Evolutionary conservation across 768 basidiomycete species (phyloP).

Genomic region (Auricularia sp.): DNA sequence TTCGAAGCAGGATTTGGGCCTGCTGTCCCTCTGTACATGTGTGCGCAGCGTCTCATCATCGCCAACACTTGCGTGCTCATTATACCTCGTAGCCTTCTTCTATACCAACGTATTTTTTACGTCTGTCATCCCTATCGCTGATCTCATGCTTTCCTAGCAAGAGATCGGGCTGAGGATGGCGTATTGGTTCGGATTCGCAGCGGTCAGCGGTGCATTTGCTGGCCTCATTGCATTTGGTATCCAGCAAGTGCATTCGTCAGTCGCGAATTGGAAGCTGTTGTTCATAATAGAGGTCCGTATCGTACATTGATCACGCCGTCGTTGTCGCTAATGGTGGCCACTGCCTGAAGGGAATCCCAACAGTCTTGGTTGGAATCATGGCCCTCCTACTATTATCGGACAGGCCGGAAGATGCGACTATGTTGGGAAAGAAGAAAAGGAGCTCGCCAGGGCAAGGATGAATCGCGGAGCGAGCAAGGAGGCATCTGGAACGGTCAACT

Average conservation of each 20-base stretch:
- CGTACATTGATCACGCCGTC: background rate
- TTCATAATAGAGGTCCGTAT: slow-evolving; percentile 11
- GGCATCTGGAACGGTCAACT: background rate
- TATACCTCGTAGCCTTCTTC: slow-evolving; percentile 29
- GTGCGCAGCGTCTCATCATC: background rate
- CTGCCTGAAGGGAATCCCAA: slow-evolving; percentile 47
- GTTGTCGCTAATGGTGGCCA: background rate
- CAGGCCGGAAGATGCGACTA: slow-evolving; percentile 56
- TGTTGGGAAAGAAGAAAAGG: slow-evolving; percentile 37
- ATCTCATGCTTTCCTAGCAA: slow-evolving; percentile 16
- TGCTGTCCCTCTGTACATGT: slow-evolving; percentile 30
- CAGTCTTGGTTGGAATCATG: slow-evolving; percentile 51
- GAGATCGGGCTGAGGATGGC: slow-evolving; percentile 71
- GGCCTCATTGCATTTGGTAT: slow-evolving; percentile 78
- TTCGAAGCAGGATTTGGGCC: slow-evolving; percentile 76
- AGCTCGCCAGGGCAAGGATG: background rate
- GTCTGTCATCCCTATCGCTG: background rate
- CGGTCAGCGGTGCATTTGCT: slow-evolving; percentile 76
- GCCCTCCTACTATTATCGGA: slow-evolving; percentile 52
- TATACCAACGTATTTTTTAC: slow-evolving; percentile 34
- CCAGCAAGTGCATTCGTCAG: slow-evolving; percentile 39
- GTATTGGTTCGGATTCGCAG: slow-evolving; percentile 78
- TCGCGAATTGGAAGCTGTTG: slow-evolving; percentile 10
- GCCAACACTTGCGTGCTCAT: background rate
- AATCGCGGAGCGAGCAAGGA: background rate